A percentile compares a stretch with the other conserved stretches of the same genome.
Evolutionary conservation across 2,329 filamentous ascomycete genomes (phyloP).

Genomic region (Ophiosphaerella herpotricha): DNA sequence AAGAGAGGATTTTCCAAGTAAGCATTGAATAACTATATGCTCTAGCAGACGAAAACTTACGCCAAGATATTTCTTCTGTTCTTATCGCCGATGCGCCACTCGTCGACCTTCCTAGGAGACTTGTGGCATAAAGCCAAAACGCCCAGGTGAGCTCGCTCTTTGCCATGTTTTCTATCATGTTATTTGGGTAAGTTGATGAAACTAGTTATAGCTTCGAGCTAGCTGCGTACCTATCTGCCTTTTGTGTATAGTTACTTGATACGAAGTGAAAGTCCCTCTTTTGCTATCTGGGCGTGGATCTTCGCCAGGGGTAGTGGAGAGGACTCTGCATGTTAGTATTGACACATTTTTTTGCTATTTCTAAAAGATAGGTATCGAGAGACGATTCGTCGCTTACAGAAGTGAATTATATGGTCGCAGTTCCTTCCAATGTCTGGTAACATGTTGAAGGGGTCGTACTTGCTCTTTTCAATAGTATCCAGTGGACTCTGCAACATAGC

Average conservation of each 20-base stretch:
- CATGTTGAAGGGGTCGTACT: constrained; percentile 23
- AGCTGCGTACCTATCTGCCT: constrained; percentile 23
- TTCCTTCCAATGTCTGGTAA: constrained; percentile 25
- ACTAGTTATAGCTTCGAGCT: constrained; percentile 10
- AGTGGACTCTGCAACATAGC: constrained; percentile 1
- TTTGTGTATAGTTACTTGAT: neutral
- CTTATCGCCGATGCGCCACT: neutral
- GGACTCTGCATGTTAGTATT: neutral
- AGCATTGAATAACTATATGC: neutral
- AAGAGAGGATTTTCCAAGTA: neutral
- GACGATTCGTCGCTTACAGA: constrained; percentile 14
- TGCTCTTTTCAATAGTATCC: constrained; percentile 5
- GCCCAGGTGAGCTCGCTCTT: constrained; percentile 21
- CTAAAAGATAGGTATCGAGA: neutral
- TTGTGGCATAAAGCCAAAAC: constrained; percentile 27
- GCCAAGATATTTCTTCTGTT: constrained; percentile 13
- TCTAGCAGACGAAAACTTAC: neutral
- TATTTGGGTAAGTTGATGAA: constrained; percentile 20
- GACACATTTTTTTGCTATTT: neutral
- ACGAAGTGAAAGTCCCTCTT: neutral
- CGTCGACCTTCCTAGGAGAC: constrained; percentile 21
- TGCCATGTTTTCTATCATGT: constrained; percentile 22
- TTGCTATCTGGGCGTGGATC: constrained; percentile 10
- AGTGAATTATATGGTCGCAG: constrained; percentile 30
- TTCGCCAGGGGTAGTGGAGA: constrained; percentile 1